Base-by-base conservation (phyloP, 345 rosid genomes). In the Litchi chinensis region DNA sequence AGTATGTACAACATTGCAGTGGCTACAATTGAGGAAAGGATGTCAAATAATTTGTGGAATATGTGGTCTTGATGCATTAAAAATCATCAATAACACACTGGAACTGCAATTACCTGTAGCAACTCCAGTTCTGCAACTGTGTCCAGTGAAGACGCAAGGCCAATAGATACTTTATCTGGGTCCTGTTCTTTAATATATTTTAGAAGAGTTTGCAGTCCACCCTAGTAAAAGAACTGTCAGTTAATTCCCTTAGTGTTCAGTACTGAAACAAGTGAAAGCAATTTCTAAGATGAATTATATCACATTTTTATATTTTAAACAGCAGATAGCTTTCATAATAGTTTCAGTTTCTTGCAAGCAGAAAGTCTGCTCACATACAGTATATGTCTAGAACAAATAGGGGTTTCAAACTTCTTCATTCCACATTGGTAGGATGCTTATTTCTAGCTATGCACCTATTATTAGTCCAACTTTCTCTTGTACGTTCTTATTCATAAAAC, bases 141-240 rank as follows among this genome's bases (percentile, higher is more conserved):
- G 78, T 93, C 95, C 71, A 92, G 83, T 41, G 97, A 87, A 57
- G 98, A 85, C 71, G 98, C 95, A 76, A 95, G 90, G 81, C 93
- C 92, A 66, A 92, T 83, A 57, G 99, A 95, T 66, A 93, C 94
- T 87, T 84, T 91, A 86, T 95, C 99, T 39, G 98, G 94, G 83
- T 93, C 95, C 88, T 95, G 91, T 56, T 92, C 93, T 90, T 92
- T 91, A 56, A 95, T 91, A 70, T 70, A 79, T 77, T 86, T 87
- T 77, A 92, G 80, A 75, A 95, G 98, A 15, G 84, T 88, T 84
- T 95, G 87, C 82, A 95, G 79, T 85, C 98, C 98, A 73, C 93
- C 98, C 99, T 95, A 71, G 50, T 68, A 68, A 76, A 80, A 79
- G 59, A 71, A 54, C 66, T 26, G 39, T 9, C 72, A 41, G 54